Percentiles rank a stretch among this genome's conserved stretches.
Evolutionary conservation across 352 stramenopile species (phyloP).

Genomic region (Detonula confervacea): DNA sequence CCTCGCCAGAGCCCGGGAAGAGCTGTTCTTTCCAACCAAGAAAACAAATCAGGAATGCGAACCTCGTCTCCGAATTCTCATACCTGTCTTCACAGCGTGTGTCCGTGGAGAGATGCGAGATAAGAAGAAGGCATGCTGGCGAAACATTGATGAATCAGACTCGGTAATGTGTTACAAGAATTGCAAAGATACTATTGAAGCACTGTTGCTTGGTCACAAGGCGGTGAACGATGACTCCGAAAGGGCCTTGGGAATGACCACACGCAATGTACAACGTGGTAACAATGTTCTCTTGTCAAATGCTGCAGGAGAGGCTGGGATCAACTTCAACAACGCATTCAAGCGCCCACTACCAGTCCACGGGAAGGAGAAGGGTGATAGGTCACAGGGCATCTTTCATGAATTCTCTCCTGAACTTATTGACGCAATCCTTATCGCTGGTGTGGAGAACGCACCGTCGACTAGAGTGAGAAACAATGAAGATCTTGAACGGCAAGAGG

Average conservation of each 20-base stretch:
- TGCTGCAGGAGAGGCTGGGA: constrained; percentile 5
- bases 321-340: constrained; percentile 7
- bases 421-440: background rate
- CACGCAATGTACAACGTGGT: constrained; percentile 11
- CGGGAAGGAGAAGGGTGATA: no score
- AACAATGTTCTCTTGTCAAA: constrained; percentile 7
- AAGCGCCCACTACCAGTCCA: constrained; percentile 15
- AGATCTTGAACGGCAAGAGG: constrained; percentile 3
- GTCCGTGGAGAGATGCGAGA: background rate
- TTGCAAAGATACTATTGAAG: background rate
- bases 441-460: constrained; percentile 8
- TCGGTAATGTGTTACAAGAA: no score
- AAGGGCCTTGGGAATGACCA: constrained; percentile 22
- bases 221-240: constrained; percentile 31
- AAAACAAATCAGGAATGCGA: no score
- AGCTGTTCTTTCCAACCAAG: background rate
- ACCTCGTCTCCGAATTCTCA: no score
- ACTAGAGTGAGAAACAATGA: constrained; percentile 14
- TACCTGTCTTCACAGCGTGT: background rate
- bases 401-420: no score
- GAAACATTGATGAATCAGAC: background rate
- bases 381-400: no score
- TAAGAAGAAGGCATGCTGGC: constrained; percentile 19
- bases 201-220: background rate
- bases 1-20: no score